Evolutionary conservation across 306 rosid species (phyloP), one percentile per base, ranked within the genome.

Genomic region (Lathyrus sativus): DNA sequence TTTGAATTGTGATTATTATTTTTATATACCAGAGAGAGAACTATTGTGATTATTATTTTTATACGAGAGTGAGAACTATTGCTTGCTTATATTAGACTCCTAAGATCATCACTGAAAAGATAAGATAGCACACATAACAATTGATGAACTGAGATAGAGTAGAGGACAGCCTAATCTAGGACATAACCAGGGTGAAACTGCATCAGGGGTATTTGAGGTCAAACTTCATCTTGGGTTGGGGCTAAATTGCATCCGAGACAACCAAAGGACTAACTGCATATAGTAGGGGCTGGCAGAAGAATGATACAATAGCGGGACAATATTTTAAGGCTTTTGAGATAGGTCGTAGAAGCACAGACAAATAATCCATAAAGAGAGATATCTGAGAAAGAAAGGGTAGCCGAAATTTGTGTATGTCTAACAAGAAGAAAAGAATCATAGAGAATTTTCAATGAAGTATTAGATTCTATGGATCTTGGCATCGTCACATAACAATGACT

Each of bases 1-100:
- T 18, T 54, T 2, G 61, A 26, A 50, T 50, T 50, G 56, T 50
- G 56, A 50, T 15, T 48, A 48, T 15, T 50, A 50, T 50, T 50
- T 50, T 50, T 6, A 17, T 50, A 24, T 24, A 24, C 26, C 26
- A 24, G 26, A 24, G 26, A 1, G 26, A 24, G 26, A 24, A 24
- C 26, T 24, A 24, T 24, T 24, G 26, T 24, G 26, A 24, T 24
- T 24, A 24, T 24, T 24, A 24, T 24, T 24, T 24, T 24, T 24
- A 24, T 24, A 24, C 26, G 2, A 50, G 26, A 15, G 11, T 50
- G 26, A 15, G 4, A 50, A 50, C 56, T 17, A 50, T 5, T 12
- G 28, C 56, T 17, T 50, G 18, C 12, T 17, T 50, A 18, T 18
- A 15, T 18, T 50, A 50, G 18, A 15, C 12, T 50, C 56, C 56